These are phyloP conservation scores for Tuber aestivum DNA, from an alignment of 495 filamentous ascomycete species.

Conservation along the genomic window DNA sequence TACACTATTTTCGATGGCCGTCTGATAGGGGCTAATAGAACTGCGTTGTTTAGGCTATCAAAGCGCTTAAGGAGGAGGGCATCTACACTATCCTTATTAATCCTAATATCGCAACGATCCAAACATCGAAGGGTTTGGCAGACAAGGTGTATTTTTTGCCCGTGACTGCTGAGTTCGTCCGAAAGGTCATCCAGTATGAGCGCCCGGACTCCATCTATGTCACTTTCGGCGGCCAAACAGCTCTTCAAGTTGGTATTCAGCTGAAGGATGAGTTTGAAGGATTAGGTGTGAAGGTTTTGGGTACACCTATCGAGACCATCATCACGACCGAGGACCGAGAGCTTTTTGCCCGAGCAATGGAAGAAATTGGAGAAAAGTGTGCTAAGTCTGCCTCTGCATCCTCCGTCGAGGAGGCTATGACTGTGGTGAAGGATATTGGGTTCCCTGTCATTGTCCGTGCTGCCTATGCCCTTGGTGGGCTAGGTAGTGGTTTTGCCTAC, in stretches of 20 bases:
- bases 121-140: constrained; percentile 93
- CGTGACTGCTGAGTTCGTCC: constrained; percentile 94
- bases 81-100: constrained; percentile 95
- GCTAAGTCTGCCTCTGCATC: constrained; percentile 92
- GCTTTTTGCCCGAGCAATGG: constrained; percentile 95
- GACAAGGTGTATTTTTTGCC: constrained; percentile 98
- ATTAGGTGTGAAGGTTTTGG: constrained; percentile 86
- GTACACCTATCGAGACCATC: constrained; percentile 95
- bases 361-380: constrained; percentile 95
- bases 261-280: constrained; percentile 90
- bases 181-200: constrained; percentile 90
- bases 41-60: constrained; percentile 56
- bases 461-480: constrained; percentile 89
- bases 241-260: constrained; percentile 88
- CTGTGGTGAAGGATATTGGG: constrained; percentile 77
- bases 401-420: constrained; percentile 75
- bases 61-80: constrained; percentile 91
- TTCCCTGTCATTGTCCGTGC: constrained; percentile 97
- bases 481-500: constrained; percentile 93
- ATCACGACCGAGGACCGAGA: constrained; percentile 98
- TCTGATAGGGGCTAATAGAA: constrained; percentile 37
- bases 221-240: constrained; percentile 93
- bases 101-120: constrained; percentile 97
- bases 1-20: not conserved
- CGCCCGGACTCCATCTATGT: constrained; percentile 92